A percentile compares a stretch with the other conserved stretches of the same genome.
These are phyloP conservation scores for Acacia concinna DNA, from an alignment of 331 rosid species.

Conservation along the genomic window DNA sequence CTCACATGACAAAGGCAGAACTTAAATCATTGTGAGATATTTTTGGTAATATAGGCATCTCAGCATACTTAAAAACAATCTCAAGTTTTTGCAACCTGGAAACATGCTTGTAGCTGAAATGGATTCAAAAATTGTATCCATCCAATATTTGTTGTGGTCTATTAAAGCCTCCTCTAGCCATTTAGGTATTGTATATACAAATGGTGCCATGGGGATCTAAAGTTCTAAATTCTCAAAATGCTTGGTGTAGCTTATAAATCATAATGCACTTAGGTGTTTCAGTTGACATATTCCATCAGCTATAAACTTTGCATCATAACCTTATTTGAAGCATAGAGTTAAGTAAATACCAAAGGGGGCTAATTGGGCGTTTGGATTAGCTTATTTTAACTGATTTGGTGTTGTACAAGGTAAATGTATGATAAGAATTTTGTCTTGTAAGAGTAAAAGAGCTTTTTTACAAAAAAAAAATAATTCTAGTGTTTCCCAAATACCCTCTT, in stretches of 20 bases:
- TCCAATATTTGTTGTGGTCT: not conserved
- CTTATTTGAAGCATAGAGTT: not conserved
- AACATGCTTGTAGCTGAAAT: not conserved
- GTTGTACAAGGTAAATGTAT: too few species aligned
- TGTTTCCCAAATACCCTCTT: not conserved
- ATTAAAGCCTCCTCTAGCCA: not conserved
- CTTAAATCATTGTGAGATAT: not conserved
- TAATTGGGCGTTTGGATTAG: too few species aligned
- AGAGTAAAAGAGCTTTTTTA: too few species aligned
- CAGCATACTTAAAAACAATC: not conserved
- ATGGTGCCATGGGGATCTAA: not conserved
- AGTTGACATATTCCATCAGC: not conserved
- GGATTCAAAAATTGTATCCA: not conserved
- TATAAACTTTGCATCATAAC: not conserved
- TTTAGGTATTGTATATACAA: not conserved
- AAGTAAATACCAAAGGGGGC: too few species aligned
- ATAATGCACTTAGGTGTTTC: not conserved
- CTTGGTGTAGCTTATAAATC: not conserved
- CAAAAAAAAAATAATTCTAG: too few species aligned
- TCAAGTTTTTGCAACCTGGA: not conserved
- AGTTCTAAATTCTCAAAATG: not conserved
- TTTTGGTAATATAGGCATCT: not conserved
- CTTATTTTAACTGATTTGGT: too few species aligned
- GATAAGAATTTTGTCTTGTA: too few species aligned
- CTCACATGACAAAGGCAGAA: not conserved